Evolutionary conservation across 164 flowering plant species (phyloP).

Genomic region (Vitis vinifera): DNA sequence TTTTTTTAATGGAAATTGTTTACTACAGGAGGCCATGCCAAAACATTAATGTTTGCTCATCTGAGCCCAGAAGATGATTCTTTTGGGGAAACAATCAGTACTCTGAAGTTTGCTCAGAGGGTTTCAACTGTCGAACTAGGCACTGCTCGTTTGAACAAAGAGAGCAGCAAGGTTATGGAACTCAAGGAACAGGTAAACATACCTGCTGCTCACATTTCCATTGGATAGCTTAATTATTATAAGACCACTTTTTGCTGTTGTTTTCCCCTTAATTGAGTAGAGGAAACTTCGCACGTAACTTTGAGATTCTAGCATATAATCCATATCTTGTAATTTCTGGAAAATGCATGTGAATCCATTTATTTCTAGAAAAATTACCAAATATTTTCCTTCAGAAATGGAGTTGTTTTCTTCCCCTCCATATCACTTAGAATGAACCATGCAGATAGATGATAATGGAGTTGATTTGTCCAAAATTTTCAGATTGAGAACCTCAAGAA

Average conservation of each 20-base stretch:
- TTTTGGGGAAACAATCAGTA: conserved; percentile 70
- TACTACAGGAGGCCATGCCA: conserved; percentile 78
- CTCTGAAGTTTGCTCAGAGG: conserved; percentile 84
- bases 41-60: conserved; percentile 91
- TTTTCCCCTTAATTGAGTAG: too few species aligned
- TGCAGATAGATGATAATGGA: background rate
- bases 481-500: conserved; percentile 81
- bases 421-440: too few species aligned
- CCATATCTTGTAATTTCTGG: background rate
- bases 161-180: conserved; percentile 68
- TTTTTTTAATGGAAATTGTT: conserved; percentile 9
- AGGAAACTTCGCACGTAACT: too few species aligned
- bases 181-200: conserved; percentile 73
- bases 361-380: too few species aligned
- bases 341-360: too few species aligned
- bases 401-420: too few species aligned
- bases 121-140: conserved; percentile 89
- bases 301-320: too few species aligned
- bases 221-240: background rate
- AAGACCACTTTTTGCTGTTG: background rate
- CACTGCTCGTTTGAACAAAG: conserved; percentile 74
- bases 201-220: background rate
- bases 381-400: too few species aligned
- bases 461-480: conserved; percentile 9
- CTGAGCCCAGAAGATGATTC: conserved; percentile 85